These are phyloP conservation scores for Paraconiothyrium brasiliense DNA, from an alignment of 2,329 filamentous ascomycete genomes.

Conservation along the genomic window DNA sequence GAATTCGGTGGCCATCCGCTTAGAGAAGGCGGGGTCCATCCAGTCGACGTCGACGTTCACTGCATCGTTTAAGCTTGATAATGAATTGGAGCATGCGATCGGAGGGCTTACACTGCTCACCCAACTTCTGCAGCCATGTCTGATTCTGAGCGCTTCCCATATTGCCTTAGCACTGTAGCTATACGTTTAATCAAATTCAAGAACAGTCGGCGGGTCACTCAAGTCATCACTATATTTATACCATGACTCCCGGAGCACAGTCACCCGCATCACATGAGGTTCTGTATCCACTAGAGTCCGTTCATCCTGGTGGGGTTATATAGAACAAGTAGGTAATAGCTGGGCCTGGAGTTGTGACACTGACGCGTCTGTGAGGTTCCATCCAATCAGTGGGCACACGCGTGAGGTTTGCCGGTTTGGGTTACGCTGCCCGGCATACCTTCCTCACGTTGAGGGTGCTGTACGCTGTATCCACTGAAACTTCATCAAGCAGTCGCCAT, in stretches of 20 bases:
- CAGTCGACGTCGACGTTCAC: constrained; percentile 63
- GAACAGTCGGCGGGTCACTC: background rate
- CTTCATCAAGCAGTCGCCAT: no score
- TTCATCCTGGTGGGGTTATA: background rate
- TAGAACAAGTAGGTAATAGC: background rate
- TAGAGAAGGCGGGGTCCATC: constrained; percentile 62
- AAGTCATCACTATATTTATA: background rate
- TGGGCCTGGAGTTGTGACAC: background rate
- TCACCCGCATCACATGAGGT: no score
- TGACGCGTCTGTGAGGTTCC: constrained; percentile 9
- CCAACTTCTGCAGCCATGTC: constrained; percentile 57
- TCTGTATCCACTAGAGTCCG: no score
- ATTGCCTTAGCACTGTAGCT: background rate
- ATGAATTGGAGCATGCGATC: background rate
- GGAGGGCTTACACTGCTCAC: constrained; percentile 50
- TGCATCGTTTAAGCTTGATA: constrained; percentile 26
- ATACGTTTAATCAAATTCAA: background rate
- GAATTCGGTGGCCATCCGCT: constrained; percentile 47
- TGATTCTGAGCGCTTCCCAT: constrained; percentile 45
- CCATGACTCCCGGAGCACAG: background rate
- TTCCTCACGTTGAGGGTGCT: background rate
- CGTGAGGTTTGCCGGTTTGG: background rate
- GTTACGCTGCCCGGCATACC: background rate
- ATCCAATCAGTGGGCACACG: background rate
- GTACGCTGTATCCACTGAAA: no score